Conservation (phyloP, 2,329 filamentous ascomycete species). For the Hyphodiscus sp. region DNA sequence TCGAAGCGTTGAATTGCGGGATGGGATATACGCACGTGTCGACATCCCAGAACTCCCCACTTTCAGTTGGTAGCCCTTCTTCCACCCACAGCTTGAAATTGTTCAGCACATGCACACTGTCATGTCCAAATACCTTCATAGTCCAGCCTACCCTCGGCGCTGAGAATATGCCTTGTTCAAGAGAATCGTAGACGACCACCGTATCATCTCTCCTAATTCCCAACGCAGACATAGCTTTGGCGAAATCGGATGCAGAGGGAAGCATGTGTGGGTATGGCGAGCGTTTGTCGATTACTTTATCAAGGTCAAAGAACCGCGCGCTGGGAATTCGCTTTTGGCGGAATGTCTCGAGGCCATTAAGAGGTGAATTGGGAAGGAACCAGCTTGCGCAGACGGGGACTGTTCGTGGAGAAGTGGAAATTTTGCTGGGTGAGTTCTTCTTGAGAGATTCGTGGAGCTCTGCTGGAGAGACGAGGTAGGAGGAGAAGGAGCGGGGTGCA, state of each 20-base stretch:
- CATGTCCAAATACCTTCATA: constrained; percentile 80
- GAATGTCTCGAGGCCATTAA: constrained; percentile 76
- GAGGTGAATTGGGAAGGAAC: constrained; percentile 91
- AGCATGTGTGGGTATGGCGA: constrained; percentile 97
- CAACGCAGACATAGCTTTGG: constrained; percentile 78
- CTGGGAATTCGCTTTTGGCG: constrained; percentile 77
- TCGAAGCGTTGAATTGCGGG: constrained; percentile 48
- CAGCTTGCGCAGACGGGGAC: constrained; percentile 89
- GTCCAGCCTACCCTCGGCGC: constrained; percentile 95
- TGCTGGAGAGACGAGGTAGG: constrained; percentile 79
- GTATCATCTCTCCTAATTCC: constrained; percentile 84
- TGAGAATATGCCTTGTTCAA: constrained; percentile 88
- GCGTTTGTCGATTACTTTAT: constrained; percentile 79
- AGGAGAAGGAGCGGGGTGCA: constrained; percentile 48
- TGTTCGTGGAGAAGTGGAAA: constrained; percentile 75
- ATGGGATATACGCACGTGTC: constrained; percentile 61
- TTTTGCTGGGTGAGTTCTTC: constrained; percentile 71
- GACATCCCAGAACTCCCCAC: constrained; percentile 64
- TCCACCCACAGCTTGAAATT: constrained; percentile 95
- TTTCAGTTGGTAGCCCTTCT: constrained; percentile 73
- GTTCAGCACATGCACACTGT: constrained; percentile 82
- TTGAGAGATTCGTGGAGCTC: constrained; percentile 77
- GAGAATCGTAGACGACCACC: constrained; percentile 89
- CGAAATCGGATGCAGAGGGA: constrained; percentile 72
- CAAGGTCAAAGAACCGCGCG: constrained; percentile 93